Percentiles rank a stretch among this genome's conserved stretches.
Conservation (phyloP, 1,284 basidiomycete species). For the Apiotrichum veenhuisii region DNA sequence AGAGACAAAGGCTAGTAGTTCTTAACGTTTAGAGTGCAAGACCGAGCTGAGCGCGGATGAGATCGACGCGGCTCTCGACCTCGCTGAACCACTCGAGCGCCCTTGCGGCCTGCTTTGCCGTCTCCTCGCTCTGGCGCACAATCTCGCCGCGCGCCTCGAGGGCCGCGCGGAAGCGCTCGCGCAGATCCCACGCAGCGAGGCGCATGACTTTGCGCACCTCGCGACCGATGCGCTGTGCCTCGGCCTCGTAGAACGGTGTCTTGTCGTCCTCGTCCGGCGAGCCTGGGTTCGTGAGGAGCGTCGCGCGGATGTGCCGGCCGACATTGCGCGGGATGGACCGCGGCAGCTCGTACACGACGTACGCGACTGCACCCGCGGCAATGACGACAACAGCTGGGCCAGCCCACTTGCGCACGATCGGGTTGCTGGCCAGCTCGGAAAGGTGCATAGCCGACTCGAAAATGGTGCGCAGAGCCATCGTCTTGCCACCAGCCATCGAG, state of each 20-base stretch:
- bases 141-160: slow-evolving; percentile 74
- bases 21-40: slow-evolving; percentile 21
- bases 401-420: slow-evolving; percentile 78
- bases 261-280: slow-evolving; percentile 32
- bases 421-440: slow-evolving; percentile 75
- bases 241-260: slow-evolving; percentile 63
- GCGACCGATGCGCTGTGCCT: slow-evolving; percentile 68
- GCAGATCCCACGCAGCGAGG: slow-evolving; percentile 86
- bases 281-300: slow-evolving; percentile 51
- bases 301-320: slow-evolving; percentile 62
- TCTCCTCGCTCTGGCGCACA: slow-evolving; percentile 72
- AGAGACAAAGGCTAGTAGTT: not conserved
- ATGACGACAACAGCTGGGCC: slow-evolving; percentile 71
- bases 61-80: slow-evolving; percentile 59
- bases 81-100: slow-evolving; percentile 71
- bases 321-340: slow-evolving; percentile 86
- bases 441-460: slow-evolving; percentile 72
- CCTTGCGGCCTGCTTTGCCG: slow-evolving; percentile 62
- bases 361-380: slow-evolving; percentile 71
- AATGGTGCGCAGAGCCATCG: slow-evolving; percentile 70
- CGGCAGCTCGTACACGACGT: slow-evolving; percentile 85
- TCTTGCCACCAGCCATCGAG: slow-evolving; percentile 78
- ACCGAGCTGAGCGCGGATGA: slow-evolving; percentile 52
- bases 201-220: slow-evolving; percentile 94
- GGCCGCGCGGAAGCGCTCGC: slow-evolving; percentile 74